Evolutionary conservation across 371 early-diverging fungal genomes (phyloP).

Genomic region (Mucor piriformis): DNA sequence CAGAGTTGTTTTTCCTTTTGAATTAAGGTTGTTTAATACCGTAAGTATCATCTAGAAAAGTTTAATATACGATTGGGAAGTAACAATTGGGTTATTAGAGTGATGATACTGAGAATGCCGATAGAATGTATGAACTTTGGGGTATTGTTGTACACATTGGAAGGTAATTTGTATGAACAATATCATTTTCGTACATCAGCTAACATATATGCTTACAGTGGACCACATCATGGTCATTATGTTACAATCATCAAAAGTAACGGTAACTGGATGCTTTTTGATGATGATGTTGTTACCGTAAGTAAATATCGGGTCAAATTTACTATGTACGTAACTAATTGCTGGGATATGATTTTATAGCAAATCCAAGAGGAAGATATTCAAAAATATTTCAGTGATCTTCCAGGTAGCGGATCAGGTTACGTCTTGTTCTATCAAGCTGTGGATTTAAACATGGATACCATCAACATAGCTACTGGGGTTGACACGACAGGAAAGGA

Average conservation of each 20-base stretch:
- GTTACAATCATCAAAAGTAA: conserved; percentile 86
- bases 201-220: too few relatives aligned
- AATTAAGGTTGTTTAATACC: conserved; percentile 92
- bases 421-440: conserved; percentile 86
- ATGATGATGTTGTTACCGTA: conserved; percentile 91
- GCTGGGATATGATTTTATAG: too few relatives aligned
- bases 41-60: conserved; percentile 40
- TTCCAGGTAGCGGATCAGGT: conserved; percentile 78
- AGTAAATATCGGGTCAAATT: too few relatives aligned
- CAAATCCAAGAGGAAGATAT: conserved; percentile 80
- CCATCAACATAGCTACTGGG: conserved; percentile 29
- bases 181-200: too few relatives aligned
- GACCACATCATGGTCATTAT: conserved; percentile 97
- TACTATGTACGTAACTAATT: too few relatives aligned
- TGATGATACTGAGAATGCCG: conserved; percentile 85
- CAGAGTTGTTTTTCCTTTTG: conserved; percentile 92
- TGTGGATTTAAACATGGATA: conserved; percentile 46
- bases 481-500: conserved; percentile 6
- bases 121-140: conserved; percentile 84
- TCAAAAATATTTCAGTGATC: conserved; percentile 83
- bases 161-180: too few relatives aligned
- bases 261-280: conserved; percentile 91
- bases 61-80: too few relatives aligned
- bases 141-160: conserved; percentile 96
- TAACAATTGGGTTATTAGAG: conserved; percentile 43